Percentiles rank a stretch among this genome's conserved stretches.
Evolutionary conservation across 805 yeast species (phyloP).

Genomic region (Ogataea trehaloabstinens): DNA sequence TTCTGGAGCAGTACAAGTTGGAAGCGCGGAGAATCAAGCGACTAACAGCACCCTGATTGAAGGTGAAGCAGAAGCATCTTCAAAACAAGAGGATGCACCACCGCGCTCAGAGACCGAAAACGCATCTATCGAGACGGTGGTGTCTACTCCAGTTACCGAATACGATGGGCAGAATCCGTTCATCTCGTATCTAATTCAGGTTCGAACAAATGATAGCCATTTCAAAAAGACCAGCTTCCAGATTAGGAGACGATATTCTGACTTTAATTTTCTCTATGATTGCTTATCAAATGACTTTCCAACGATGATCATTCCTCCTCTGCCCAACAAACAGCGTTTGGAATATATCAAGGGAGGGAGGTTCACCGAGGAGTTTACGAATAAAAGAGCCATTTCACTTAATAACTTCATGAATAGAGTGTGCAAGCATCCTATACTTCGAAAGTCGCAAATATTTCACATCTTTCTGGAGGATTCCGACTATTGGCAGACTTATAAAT

Average conservation of each 20-base stretch:
- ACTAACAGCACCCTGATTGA: background rate
- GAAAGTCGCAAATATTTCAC: slow-evolving; percentile 66
- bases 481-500: slow-evolving; percentile 71
- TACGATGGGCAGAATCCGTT: slow-evolving; percentile 74
- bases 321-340: slow-evolving; percentile 88
- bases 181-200: slow-evolving; percentile 67
- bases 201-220: slow-evolving; percentile 61
- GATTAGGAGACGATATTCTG: slow-evolving; percentile 82
- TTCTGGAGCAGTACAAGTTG: background rate
- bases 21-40: background rate
- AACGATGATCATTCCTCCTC: slow-evolving; percentile 83
- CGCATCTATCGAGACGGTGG: slow-evolving; percentile 38
- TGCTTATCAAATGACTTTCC: slow-evolving; percentile 78
- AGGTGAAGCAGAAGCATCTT: background rate
- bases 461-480: slow-evolving; percentile 64
- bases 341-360: slow-evolving; percentile 94
- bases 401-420: slow-evolving; percentile 73
- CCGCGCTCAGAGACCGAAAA: slow-evolving; percentile 4
- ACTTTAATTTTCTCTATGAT: slow-evolving; percentile 75
- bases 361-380: slow-evolving; percentile 80
- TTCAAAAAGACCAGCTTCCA: slow-evolving; percentile 43
- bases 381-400: slow-evolving; percentile 76
- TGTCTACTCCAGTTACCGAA: slow-evolving; percentile 65
- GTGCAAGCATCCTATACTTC: slow-evolving; percentile 68
- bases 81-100: background rate